phyloP scores from a whole-genome alignment of 352 stramenopile genomes.

The Pythium rishiriense region DNA sequence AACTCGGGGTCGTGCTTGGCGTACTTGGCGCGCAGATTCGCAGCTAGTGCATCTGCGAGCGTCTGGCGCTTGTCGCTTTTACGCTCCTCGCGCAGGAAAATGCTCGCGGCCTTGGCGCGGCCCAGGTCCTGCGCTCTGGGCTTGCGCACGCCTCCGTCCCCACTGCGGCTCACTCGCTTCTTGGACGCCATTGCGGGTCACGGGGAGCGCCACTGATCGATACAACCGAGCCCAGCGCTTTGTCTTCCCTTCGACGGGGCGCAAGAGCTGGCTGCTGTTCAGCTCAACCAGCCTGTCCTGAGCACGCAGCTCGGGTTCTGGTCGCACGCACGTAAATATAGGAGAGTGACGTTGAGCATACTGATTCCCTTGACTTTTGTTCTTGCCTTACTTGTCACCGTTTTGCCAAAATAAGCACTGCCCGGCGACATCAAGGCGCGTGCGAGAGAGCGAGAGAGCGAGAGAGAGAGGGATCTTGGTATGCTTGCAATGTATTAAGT shows the following conservation, averaged over 20 bases:
- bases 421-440: too few relatives aligned
- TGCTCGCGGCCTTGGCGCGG: conserved; percentile 39
- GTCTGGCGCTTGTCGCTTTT: conserved; percentile 66
- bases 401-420: background rate
- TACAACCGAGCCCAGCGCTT: background rate
- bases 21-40: conserved; percentile 58
- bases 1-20: conserved; percentile 56
- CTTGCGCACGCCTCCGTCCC: conserved; percentile 22
- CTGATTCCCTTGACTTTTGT: background rate
- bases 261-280: background rate
- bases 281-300: background rate
- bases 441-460: too few relatives aligned
- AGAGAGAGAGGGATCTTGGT: too few relatives aligned
- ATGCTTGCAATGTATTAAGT: background rate
- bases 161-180: conserved; percentile 27
- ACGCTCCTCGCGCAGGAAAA: conserved; percentile 44
- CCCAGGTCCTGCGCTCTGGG: background rate
- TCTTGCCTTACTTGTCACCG: too few relatives aligned
- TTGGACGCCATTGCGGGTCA: conserved; percentile 29
- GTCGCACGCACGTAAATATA: background rate
- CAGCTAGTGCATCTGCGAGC: conserved; percentile 49
- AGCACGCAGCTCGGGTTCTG: background rate
- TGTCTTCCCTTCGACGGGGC: too few relatives aligned
- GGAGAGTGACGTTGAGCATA: background rate
- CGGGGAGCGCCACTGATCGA: background rate